These are phyloP conservation scores for Gloeostereum incarnatum DNA, from an alignment of 768 basidiomycete species.

Conservation along the genomic window DNA sequence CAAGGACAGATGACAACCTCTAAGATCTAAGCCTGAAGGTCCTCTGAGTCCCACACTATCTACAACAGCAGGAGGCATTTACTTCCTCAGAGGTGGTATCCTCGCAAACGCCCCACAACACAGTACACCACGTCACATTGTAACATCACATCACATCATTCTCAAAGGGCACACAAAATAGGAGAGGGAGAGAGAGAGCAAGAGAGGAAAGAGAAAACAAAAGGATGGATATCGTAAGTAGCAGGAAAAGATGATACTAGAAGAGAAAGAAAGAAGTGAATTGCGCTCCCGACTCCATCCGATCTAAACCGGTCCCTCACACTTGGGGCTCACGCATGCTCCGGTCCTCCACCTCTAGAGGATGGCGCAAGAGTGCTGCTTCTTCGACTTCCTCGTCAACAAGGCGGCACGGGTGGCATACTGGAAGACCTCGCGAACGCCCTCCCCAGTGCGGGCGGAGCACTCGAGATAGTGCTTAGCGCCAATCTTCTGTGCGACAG, in stretches of 20 bases:
- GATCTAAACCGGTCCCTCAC: not conserved
- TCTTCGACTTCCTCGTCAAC: conserved; percentile 47
- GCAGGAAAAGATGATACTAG: not conserved
- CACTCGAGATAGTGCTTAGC: conserved; percentile 97
- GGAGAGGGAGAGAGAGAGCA: not conserved
- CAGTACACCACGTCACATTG: not conserved
- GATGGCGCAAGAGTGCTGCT: conserved; percentile 20
- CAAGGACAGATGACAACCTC: too few species aligned
- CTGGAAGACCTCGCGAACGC: conserved; percentile 98
- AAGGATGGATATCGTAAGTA: not conserved
- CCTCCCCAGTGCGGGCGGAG: conserved; percentile 92
- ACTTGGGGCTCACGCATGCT: not conserved
- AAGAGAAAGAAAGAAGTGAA: not conserved
- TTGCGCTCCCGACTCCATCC: not conserved
- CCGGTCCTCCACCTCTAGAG: conserved; percentile 8
- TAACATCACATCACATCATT: too few species aligned
- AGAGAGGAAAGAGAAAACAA: not conserved
- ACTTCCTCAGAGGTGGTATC: too few species aligned
- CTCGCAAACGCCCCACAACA: not conserved
- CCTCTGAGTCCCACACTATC: too few species aligned
- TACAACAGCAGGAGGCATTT: too few species aligned
- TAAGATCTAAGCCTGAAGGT: too few species aligned
- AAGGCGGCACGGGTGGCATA: conserved; percentile 92
- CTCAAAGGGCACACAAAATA: not conserved
- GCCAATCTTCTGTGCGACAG: conserved; percentile 92